Base-by-base conservation (phyloP, 1,139 yeast genomes). In the Petasospora fabianii region DNA sequence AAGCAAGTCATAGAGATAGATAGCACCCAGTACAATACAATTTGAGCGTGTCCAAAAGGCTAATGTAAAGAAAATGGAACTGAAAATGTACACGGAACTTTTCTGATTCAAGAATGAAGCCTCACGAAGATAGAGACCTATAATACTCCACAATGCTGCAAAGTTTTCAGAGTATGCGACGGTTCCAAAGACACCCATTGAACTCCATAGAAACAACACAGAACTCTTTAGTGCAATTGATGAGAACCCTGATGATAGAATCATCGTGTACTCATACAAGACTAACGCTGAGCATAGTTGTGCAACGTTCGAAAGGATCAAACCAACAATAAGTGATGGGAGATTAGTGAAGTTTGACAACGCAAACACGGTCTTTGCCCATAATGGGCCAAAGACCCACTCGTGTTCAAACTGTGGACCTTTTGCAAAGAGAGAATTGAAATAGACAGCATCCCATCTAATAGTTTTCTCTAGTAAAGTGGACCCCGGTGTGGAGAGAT, bases 361-460 rank as follows among this genome's bases (percentile, higher is more conserved):
- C 10, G 33, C 42, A 34, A 63, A 59, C 17, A 86, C 61, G 3
- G 78, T 42, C 32, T 73, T 55, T 66, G 84, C 72, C 95, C 96
- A 88, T 4, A 77, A 60, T 6, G 86, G 84, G 29, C 95, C 81
- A 59, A 87, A 92, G 8, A 95, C 97, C 72, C 78, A 84, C 62
- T 87, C 95, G 59, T 92, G 96, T 59, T 92, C 97, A 60, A 70
- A 88, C 27, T 60, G 58, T 21, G 72, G 63, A 3, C 64, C 58
- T 20, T 74, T 62, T 15, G 63, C 58, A 27, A 84, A 77, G 34
- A 80, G 56, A 35, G 80, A 77, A 19, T 75, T 61, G 55, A 84
- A 88, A 60, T 82, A 87, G 0, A 88, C 95, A 3, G 82, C 72
- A 59, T 92, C 98, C 97, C 97, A 90, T 6, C 80, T 71, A 24